Evolutionary conservation across 805 yeast species (phyloP).

Genomic region (Kodamaea restingae): DNA sequence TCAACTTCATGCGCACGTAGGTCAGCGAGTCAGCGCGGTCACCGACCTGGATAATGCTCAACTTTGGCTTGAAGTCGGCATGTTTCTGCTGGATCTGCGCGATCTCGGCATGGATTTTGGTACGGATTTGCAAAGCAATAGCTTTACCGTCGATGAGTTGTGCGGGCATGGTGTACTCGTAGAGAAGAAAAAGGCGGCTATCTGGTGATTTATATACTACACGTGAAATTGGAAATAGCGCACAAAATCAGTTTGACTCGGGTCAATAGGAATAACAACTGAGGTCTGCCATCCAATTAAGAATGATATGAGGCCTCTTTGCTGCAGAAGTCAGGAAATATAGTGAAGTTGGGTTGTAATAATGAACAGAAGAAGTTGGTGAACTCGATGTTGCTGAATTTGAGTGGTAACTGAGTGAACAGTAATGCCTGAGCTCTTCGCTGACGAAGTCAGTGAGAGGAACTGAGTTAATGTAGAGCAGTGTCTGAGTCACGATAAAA

Average conservation of each 20-base stretch:
- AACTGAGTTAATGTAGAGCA: no score
- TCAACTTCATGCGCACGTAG: conserved; percentile 74
- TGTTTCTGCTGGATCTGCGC: conserved; percentile 36
- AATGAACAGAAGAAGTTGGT: no score
- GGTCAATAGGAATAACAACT: no score
- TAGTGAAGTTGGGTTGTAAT: no score
- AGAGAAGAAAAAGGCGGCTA: conserved; percentile 5
- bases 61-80: conserved; percentile 58
- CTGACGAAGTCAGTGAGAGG: no score
- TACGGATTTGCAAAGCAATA: conserved; percentile 38
- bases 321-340: no score
- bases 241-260: conserved; percentile 2
- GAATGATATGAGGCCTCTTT: no score
- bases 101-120: conserved; percentile 39
- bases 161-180: conserved; percentile 22
- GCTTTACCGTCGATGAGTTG: conserved; percentile 42
- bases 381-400: no score
- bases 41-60: conserved; percentile 76
- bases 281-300: no score
- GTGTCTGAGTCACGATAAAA: no score
- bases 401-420: no score
- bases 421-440: no score
- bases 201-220: conserved; percentile 2
- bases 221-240: conserved; percentile 1
- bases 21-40: conserved; percentile 75